Conservation (phyloP, 345 rosid species). For the Sisymbrium irio region DNA sequence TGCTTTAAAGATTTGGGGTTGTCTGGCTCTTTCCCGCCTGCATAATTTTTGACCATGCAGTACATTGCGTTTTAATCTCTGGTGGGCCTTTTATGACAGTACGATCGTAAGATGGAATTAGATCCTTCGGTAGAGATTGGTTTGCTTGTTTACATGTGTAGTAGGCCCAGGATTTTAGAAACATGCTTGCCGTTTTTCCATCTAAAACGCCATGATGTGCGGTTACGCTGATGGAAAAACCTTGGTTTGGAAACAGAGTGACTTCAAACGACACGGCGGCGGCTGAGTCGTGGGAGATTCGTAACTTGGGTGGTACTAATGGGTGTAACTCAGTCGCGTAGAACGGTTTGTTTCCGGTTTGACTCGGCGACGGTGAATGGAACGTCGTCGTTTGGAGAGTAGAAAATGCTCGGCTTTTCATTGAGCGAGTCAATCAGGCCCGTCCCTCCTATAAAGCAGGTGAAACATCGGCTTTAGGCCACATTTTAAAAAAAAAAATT, state of each 20-base stretch:
- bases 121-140: neutral
- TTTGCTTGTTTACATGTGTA: neutral
- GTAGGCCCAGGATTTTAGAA: conserved; percentile 39
- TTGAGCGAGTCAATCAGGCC: conserved; percentile 5
- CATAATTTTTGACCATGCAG: neutral
- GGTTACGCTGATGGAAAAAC: conserved; percentile 32
- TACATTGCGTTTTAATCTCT: conserved; percentile 22
- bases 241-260: conserved; percentile 38
- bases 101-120: conserved; percentile 29
- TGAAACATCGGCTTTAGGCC: too few species aligned
- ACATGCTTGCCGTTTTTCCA: conserved; percentile 30
- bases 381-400: conserved; percentile 32
- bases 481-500: too few species aligned
- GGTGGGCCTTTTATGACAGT: conserved; percentile 11
- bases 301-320: conserved; percentile 38
- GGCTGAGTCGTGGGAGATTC: conserved; percentile 21
- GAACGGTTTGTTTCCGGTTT: conserved; percentile 4
- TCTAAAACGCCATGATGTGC: conserved; percentile 42
- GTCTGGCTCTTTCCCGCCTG: conserved; percentile 16
- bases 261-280: conserved; percentile 30
- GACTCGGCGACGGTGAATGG: conserved; percentile 39
- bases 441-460: too few species aligned
- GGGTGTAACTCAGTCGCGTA: conserved; percentile 23
- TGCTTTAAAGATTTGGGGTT: conserved; percentile 15
- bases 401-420: conserved; percentile 3